These are phyloP conservation scores for Leptographium procerum DNA, from an alignment of 2,329 filamentous ascomycete species.

Conservation along the genomic window DNA sequence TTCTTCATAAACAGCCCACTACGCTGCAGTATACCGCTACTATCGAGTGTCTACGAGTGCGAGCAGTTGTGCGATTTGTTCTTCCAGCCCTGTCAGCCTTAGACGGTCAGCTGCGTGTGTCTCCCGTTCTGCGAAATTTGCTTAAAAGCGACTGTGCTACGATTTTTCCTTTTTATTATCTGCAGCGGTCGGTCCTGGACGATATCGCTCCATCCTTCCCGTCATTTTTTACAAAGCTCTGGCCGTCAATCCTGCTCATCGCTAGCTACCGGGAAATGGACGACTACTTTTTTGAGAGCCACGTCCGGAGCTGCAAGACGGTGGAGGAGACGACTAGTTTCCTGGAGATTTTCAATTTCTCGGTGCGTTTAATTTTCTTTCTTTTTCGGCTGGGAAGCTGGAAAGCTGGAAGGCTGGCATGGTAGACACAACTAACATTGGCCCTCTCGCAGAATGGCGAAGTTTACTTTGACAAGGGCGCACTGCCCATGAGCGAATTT, in stretches of 20 bases:
- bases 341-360: conserved; percentile 48
- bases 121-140: no score
- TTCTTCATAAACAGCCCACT: neutral
- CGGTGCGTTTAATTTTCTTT: no score
- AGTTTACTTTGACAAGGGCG: conserved; percentile 40
- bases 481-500: conserved; percentile 36
- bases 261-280: conserved; percentile 31
- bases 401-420: neutral
- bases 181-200: neutral
- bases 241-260: neutral
- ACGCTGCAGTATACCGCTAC: no score
- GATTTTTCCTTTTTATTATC: neutral
- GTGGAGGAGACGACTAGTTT: conserved; percentile 43
- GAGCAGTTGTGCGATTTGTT: neutral
- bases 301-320: conserved; percentile 34
- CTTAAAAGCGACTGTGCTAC: neutral
- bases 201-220: no score
- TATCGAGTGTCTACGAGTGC: no score
- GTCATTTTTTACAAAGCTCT: neutral
- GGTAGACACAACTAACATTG: neutral
- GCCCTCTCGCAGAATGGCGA: conserved; percentile 30
- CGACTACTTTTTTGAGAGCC: conserved; percentile 43
- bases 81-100: neutral
- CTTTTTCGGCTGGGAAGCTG: neutral
- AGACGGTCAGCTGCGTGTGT: no score